Evolutionary conservation across 2,329 filamentous ascomycete genomes (phyloP).

Genomic region (Aspergillus persii): DNA sequence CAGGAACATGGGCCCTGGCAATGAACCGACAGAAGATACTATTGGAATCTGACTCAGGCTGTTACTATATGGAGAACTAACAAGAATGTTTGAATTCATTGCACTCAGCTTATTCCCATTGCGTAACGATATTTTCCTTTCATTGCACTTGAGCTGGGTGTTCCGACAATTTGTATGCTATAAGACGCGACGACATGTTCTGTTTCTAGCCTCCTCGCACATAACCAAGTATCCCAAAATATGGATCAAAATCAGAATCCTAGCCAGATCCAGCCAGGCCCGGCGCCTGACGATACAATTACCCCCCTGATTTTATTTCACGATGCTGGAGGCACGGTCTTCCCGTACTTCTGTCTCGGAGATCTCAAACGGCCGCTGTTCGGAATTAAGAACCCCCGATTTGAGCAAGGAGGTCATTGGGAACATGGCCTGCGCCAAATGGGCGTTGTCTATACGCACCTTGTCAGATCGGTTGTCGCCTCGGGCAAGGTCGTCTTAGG

Average conservation of each 20-base stretch:
- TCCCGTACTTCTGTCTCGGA: conserved; percentile 3
- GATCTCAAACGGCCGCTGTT: conserved; percentile 5
- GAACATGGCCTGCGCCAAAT: conserved; percentile 6
- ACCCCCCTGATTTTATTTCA: conserved; percentile 7
- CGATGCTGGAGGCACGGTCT: conserved; percentile 7
- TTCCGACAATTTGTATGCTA: neutral
- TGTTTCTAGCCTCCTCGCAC: neutral
- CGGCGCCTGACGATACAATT: neutral
- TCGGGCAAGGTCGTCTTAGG: conserved; percentile 1
- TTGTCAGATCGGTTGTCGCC: conserved; percentile 1
- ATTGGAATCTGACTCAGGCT: neutral
- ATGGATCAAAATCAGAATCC: conserved; percentile 8
- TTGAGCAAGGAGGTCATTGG: conserved; percentile 6
- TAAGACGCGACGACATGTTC: neutral
- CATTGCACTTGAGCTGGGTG: neutral
- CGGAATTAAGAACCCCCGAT: conserved; percentile 2
- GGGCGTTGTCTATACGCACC: conserved; percentile 7
- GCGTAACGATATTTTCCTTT: neutral
- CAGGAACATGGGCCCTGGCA: no score
- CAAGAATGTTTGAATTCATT: neutral
- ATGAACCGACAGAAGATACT: no score
- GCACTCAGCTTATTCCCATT: neutral
- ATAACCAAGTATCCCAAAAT: neutral
- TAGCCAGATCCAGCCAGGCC: neutral
- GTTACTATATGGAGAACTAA: neutral